These are phyloP conservation scores for Huntiella savannae DNA, from an alignment of 2,329 filamentous ascomycete genomes.

Conservation along the genomic window DNA sequence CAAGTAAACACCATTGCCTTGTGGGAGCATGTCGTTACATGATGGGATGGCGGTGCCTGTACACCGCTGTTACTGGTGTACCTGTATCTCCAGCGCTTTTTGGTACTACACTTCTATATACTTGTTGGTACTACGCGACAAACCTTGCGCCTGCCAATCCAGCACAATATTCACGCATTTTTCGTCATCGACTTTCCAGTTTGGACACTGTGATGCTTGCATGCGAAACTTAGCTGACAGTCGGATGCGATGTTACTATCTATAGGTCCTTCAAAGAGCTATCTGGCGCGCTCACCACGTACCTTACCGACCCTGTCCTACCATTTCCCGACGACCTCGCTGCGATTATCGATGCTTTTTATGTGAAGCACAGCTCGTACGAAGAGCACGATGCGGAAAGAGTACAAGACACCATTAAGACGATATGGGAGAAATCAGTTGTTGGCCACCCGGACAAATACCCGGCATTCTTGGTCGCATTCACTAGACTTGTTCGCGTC, in stretches of 20 bases:
- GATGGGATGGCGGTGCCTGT: too few relatives aligned
- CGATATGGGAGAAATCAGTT: slow-evolving; percentile 47
- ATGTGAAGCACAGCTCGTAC: slow-evolving; percentile 45
- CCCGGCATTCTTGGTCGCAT: slow-evolving; percentile 48
- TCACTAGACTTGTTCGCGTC: slow-evolving; percentile 43
- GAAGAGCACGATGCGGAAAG: slow-evolving; percentile 53
- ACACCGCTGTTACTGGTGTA: too few relatives aligned
- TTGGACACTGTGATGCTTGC: too few relatives aligned
- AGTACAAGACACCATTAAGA: slow-evolving; percentile 52
- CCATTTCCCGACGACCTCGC: slow-evolving; percentile 50
- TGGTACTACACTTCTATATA: too few relatives aligned
- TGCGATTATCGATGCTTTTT: slow-evolving; percentile 43
- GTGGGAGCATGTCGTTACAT: too few relatives aligned
- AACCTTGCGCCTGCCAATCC: too few relatives aligned
- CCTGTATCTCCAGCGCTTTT: too few relatives aligned
- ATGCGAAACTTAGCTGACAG: too few relatives aligned
- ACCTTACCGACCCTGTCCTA: slow-evolving; percentile 28
- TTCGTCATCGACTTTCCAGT: too few relatives aligned
- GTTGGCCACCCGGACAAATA: slow-evolving; percentile 34
- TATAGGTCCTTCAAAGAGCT: slow-evolving; percentile 41
- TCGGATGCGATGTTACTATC: not conserved
- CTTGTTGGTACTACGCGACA: too few relatives aligned
- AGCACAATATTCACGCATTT: too few relatives aligned
- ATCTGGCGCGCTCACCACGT: slow-evolving; percentile 34
- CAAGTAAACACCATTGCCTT: too few relatives aligned